phyloP scores from a whole-genome alignment of 495 filamentous ascomycete species.

The Rostrohypoxylon terebratum region DNA sequence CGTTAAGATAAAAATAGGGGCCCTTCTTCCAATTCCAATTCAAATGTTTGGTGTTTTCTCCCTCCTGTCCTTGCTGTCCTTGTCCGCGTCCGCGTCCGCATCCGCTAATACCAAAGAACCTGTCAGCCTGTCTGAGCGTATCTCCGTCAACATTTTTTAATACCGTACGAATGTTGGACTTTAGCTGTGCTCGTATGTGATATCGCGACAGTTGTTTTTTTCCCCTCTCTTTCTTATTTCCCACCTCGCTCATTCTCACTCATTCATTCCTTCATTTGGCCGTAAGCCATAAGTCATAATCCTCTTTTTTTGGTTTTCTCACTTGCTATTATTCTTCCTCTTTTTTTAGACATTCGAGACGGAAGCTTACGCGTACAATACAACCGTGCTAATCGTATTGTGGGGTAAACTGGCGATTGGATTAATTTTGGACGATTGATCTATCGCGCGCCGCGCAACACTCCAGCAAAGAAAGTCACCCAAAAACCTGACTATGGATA shows the following conservation, averaged over 20 bases:
- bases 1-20: conserved; percentile 44
- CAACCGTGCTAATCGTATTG: conserved; percentile 34
- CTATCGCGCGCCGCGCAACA: conserved; percentile 29
- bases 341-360: conserved; percentile 31
- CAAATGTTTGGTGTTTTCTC: conserved; percentile 36
- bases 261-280: conserved; percentile 40
- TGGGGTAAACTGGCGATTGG: conserved; percentile 36
- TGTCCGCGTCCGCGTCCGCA: conserved; percentile 17
- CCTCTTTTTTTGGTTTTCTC: background rate
- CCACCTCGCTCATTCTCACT: too few species aligned
- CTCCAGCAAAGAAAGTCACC: conserved; percentile 2
- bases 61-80: conserved; percentile 2
- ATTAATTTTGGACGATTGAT: conserved; percentile 26
- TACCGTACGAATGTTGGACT: conserved; percentile 27
- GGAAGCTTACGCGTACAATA: conserved; percentile 42
- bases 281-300: background rate
- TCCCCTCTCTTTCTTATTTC: background rate
- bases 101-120: background rate
- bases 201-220: conserved; percentile 27
- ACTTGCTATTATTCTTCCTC: background rate
- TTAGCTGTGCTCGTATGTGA: conserved; percentile 30
- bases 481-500: conserved; percentile 42
- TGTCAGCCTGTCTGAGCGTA: background rate
- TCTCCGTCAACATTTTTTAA: conserved; percentile 1
- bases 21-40: conserved; percentile 23